phyloP scores from a whole-genome alignment of 73 alveolate species.

The Uronychia binucleata region DNA sequence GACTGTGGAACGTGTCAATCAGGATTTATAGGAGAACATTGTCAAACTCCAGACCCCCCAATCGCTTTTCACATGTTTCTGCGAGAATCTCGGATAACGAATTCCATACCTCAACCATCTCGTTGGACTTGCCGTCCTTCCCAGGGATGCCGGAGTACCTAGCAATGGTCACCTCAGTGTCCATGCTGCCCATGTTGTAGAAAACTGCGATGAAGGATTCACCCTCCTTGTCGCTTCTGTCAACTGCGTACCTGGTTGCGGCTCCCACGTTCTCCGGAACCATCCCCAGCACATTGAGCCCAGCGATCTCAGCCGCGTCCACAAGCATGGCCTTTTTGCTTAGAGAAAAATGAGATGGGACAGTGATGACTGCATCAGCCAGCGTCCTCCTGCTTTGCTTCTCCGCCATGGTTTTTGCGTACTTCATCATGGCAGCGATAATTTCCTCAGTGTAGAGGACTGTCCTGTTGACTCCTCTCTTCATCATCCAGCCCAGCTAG shows the following conservation, averaged over 20 bases:
- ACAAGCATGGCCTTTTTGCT: conserved; percentile 37
- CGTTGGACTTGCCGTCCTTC: neutral
- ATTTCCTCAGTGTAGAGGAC: conserved; percentile 59
- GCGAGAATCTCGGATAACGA: conserved; percentile 56
- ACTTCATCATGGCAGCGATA: conserved; percentile 64
- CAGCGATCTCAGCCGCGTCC: conserved; percentile 71
- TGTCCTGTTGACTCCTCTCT: neutral
- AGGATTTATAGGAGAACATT: conserved; percentile 48
- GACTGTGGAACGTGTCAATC: conserved; percentile 41
- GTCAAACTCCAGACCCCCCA: conserved; percentile 72
- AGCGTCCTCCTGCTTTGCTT: conserved; percentile 40
- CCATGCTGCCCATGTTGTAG: conserved; percentile 94
- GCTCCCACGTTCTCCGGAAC: conserved; percentile 96
- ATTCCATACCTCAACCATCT: conserved; percentile 3
- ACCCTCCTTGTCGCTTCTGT: conserved; percentile 62
- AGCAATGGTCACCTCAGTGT: conserved; percentile 86
- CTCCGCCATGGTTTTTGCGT: conserved; percentile 57
- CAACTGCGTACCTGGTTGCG: conserved; percentile 89
- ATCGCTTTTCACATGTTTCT: conserved; percentile 47
- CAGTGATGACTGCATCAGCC: conserved; percentile 71
- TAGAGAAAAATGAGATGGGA: conserved; percentile 69
- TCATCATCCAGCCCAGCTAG: conserved; percentile 5
- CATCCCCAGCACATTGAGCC: conserved; percentile 80
- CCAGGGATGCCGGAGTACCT: conserved; percentile 56
- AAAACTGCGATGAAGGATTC: conserved; percentile 64